These are phyloP conservation scores for Fusarium nisikadoi DNA, from an alignment of 2,329 filamentous ascomycete genomes.

Conservation along the genomic window DNA sequence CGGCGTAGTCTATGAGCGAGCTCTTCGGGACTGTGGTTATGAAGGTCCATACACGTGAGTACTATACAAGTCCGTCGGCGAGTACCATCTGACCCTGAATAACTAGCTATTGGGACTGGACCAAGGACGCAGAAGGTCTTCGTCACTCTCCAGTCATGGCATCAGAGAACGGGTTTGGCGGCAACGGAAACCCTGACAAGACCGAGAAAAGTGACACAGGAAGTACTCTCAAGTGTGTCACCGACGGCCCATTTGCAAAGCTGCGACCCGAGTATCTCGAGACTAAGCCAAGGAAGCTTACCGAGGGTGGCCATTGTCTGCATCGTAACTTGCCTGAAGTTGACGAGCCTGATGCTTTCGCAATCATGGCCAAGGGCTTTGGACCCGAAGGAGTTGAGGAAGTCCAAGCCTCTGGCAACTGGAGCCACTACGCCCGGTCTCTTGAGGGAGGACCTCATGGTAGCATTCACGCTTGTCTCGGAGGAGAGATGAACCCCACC, in stretches of 20 bases:
- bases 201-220: background rate
- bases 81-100: background rate
- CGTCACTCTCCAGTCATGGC: slow-evolving; percentile 2
- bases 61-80: fast-evolving
- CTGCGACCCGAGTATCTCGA: background rate
- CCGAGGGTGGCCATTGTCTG: background rate
- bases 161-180: background rate
- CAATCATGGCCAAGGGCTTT: background rate
- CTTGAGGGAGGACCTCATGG: slow-evolving; percentile 5
- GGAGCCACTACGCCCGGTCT: background rate
- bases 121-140: background rate
- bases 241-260: background rate
- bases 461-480: background rate
- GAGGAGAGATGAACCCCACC: slow-evolving; percentile 17
- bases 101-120: slow-evolving; percentile 7
- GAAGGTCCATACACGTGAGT: slow-evolving; percentile 10
- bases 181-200: background rate
- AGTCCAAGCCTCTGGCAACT: background rate
- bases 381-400: background rate
- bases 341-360: background rate
- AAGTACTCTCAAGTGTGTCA: background rate
- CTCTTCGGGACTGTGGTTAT: slow-evolving; percentile 4
- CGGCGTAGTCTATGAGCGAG: background rate
- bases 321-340: slow-evolving; percentile 2
- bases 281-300: background rate